phyloP scores from a whole-genome alignment of 345 rosid genomes.

The Odontarrhena argentea region DNA sequence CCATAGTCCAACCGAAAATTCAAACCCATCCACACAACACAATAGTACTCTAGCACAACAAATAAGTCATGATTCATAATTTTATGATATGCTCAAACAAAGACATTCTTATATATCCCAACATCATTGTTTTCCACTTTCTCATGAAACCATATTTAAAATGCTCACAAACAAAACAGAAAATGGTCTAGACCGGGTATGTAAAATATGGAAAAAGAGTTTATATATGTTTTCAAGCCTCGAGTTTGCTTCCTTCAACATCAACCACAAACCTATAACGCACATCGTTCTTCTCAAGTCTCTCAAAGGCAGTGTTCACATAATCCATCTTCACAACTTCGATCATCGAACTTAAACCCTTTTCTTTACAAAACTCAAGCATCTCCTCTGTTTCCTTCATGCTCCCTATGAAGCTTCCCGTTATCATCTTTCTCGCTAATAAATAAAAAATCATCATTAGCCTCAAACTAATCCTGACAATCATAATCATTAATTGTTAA shows the following conservation, averaged over 20 bases:
- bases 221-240: constrained; percentile 22
- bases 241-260: constrained; percentile 82
- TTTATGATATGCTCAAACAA: neutral
- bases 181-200: neutral
- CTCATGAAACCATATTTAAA: constrained; percentile 5
- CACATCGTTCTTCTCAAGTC: constrained; percentile 94
- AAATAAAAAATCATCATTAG: neutral
- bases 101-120: neutral
- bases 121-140: neutral
- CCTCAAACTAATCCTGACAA: constrained; percentile 1
- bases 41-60: constrained; percentile 8
- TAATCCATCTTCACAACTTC: constrained; percentile 89
- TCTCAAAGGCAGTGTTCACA: constrained; percentile 73
- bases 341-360: constrained; percentile 63
- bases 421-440: constrained; percentile 72
- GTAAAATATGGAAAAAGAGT: neutral
- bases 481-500: neutral
- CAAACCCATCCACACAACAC: neutral
- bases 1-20: neutral
- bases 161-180: constrained; percentile 25
- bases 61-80: neutral
- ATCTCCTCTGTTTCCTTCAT: constrained; percentile 80
- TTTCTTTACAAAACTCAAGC: constrained; percentile 75
- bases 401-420: constrained; percentile 87
- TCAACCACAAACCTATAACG: constrained; percentile 89